phyloP scores from a whole-genome alignment of 2,329 filamentous ascomycete species.

The Pyrenochaeta sp. region DNA sequence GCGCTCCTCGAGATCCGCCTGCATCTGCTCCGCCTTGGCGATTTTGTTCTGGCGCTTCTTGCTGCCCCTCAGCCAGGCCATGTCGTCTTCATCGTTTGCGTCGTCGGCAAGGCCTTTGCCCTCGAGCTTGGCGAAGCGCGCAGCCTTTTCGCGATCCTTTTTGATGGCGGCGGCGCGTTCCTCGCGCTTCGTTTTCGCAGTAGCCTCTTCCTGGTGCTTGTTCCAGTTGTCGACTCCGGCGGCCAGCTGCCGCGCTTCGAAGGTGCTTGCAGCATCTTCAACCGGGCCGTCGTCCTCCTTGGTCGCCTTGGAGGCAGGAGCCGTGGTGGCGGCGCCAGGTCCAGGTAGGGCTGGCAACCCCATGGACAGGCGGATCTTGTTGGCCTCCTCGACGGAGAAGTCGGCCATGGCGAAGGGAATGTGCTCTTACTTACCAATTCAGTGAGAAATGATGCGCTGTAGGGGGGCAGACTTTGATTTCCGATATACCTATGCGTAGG shows the following conservation, averaged over 20 bases:
- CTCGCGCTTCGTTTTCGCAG: conserved; percentile 78
- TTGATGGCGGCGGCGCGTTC: conserved; percentile 83
- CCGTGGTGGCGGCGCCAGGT: conserved; percentile 66
- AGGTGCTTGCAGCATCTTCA: conserved; percentile 78
- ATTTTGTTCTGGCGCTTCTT: conserved; percentile 97
- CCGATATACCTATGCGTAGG: too few species aligned
- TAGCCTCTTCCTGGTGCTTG: conserved; percentile 70
- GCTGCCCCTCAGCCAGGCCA: conserved; percentile 84
- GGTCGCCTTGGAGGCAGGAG: conserved; percentile 63
- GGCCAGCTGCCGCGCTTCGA: conserved; percentile 81
- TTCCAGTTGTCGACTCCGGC: conserved; percentile 78
- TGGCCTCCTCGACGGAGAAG: conserved; percentile 81
- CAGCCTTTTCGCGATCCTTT: conserved; percentile 83
- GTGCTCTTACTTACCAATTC: too few species aligned
- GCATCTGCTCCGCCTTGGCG: conserved; percentile 71
- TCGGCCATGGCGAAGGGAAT: conserved; percentile 35
- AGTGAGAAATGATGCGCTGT: too few species aligned
- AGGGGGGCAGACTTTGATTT: too few species aligned
- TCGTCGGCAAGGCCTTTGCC: conserved; percentile 87
- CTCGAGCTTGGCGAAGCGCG: conserved; percentile 76
- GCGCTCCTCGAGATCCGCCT: conserved; percentile 80
- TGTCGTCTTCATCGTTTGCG: conserved; percentile 73
- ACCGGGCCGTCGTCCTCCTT: conserved; percentile 62
- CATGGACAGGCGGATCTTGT: conserved; percentile 86
- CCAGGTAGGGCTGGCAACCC: conserved; percentile 90